Conservation (phyloP, 2,329 filamentous ascomycete genomes). For the Aspergillus intermedius region DNA sequence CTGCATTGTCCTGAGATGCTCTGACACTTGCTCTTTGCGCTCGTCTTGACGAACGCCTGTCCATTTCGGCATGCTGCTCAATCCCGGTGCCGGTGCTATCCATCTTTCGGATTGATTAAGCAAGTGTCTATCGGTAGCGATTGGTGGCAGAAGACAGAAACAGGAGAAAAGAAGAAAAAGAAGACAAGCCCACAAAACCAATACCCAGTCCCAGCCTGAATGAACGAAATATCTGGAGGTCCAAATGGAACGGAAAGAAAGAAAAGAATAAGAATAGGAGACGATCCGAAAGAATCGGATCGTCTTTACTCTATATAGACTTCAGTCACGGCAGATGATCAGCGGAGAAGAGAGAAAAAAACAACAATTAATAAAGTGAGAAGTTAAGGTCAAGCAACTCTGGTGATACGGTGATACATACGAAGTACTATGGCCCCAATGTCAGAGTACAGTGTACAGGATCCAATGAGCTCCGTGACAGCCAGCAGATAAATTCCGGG, state of each 20-base stretch:
- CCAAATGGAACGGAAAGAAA: not conserved
- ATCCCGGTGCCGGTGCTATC: not conserved
- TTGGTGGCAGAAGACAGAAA: not conserved
- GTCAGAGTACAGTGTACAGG: too few relatives aligned
- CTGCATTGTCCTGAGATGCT: not conserved
- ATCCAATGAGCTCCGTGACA: too few relatives aligned
- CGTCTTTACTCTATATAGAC: not conserved
- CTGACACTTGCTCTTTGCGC: not conserved
- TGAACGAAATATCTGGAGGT: not conserved
- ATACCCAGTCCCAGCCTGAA: not conserved
- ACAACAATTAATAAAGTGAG: not conserved
- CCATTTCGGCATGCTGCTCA: not conserved
- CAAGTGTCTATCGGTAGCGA: not conserved
- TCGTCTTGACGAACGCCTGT: not conserved
- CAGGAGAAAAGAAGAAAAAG: not conserved
- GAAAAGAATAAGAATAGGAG: not conserved
- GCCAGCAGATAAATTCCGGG: too few relatives aligned
- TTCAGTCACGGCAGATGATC: not conserved
- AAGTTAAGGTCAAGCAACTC: not conserved
- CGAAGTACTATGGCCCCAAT: not conserved
- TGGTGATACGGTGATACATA: not conserved
- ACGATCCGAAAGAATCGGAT: not conserved
- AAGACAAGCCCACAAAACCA: not conserved
- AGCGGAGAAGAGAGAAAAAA: not conserved
- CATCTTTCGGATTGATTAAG: not conserved